Evolutionary conservation across 305 asterid genomes (phyloP), one percentile per base, ranked within the genome.

Genomic region (Solanum hybrid): DNA sequence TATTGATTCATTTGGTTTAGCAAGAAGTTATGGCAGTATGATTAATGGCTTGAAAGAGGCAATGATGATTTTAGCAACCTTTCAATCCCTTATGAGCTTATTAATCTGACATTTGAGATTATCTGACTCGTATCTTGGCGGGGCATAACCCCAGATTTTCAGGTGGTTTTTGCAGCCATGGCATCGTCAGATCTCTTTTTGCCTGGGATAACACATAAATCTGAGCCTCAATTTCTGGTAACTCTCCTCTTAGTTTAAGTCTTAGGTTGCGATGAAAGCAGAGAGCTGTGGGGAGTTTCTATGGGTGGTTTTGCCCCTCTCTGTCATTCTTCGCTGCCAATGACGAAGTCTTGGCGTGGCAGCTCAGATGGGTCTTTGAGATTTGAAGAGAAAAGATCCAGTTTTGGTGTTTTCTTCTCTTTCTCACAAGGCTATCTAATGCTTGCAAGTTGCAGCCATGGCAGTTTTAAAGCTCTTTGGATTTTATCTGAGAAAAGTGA

Each of bases 361-460:
- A 83, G 80, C 88, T 85, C 88, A 68, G 93, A 76, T 29, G 33
- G 87, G 80, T 88, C 68, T 65, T 10, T 65, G 90, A 29, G 81
- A 41, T 75, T 87, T 39, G 88, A 33, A 45, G 27, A 31, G 88
- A 31, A 51, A 20, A 31, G 31, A 29, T 84, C 41, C 41, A 84
- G 26, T 51, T 31, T 14, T 36, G 29, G 24, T 38, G 32, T 65
- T 32, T 45, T 72, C 17, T 45, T 81, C 41, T 51, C 37, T 22
- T 26, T 14, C 88, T 76, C 24, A 15, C 0, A 76, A 76, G 89
- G 70, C 72, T 51, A 70, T 24, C 88, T 86, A 91, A 36, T 61
- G 79, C 87, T 78, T 77, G 91, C 89, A 89, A n/a, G n/a, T n/a
- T n/a, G n/a, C n/a, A n/a, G 90, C 88, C 93, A 88, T 82, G 91